Base-by-base conservation (phyloP, 2,329 filamentous ascomycete genomes). In the Lachnellula willkommii region DNA sequence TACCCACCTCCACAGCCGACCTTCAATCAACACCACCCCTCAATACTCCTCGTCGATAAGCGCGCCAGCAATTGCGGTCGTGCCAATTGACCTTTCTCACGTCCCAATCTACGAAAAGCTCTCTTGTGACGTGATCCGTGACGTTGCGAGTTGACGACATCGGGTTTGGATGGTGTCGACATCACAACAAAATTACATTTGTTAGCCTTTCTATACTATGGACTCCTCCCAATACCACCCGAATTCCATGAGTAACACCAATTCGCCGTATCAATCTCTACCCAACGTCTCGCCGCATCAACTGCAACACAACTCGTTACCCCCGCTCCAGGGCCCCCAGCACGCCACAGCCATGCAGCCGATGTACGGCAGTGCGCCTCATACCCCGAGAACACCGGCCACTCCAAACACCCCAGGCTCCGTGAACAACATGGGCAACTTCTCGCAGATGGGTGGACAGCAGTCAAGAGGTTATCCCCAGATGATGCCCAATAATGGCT, bases 361-460 rank as follows among this genome's bases (percentile, higher is more conserved):
- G 52, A 71, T 78, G 55, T 85, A 85, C 73, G 78, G 79, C 56
- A 72, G 69, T 60, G 67, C 68, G 36, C 66, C 67, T 49, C 81
- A 85, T 66, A 84, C 81, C 47, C 82, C 83, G 62, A 77, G 82
- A 66, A 84, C 81, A 22, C 79, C 81, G 47, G 79, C 79, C n/a
- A 84, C 82, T 15, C 82, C 83, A 39, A 83, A 82, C 67, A 83
- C 82, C 28, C 81, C 82, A 39, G 80, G 77, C 55, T 79, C 81
- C 39, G 72, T 74, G 52, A 76, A 73, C 68, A 77, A 74, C 65
- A 77, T 83, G 75, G 74, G 76, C 15, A 78, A 72, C 68, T 84
- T 83, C 65, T 76, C 80, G 62, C 74, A 77, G 55, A 82, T 84
- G 76, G 77, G 79, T 22, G 56, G 46, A 8, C 66, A 69, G 50